Evolutionary conservation across 305 asterid species (phyloP), one percentile per base, ranked within the genome.

Genomic region (Solanum hybrid): DNA sequence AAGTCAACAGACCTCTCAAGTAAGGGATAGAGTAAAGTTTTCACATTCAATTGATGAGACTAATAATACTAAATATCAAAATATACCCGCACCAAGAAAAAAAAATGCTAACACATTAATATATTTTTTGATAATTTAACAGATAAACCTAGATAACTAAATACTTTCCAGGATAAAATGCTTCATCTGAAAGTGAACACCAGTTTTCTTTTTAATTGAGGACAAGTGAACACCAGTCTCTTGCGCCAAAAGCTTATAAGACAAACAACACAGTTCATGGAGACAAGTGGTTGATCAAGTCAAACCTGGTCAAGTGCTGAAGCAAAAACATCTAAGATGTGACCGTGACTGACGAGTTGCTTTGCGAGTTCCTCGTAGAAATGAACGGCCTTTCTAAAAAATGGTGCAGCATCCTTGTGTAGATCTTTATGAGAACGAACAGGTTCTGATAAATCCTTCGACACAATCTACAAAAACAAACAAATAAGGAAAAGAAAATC

Each of bases 301-400:
- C 91, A 92, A 88, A 97, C 99, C 99, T 96, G 99, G 93, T 96
- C 99, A 75, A 98, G 98, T 85, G 99, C 99, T 88, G 99, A 96
- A 51, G 99, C 99, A 90, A 96, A 96, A 86, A 98, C 92, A 90
- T 97, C 99, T 96, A 98, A 91, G 84, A 94, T 97, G 88, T 98
- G 99, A 87, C 98, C 98, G 92, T 96, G 98, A 89, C 92, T 94
- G 87, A 95, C 98, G 87, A 98, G 93, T 91, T 96, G 98, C 90
- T 94, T 96, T 72, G 96, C 97, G 88, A 98, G 95, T 89, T 97
- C 98, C 91, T 95, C 96, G 24, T 95, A 96, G 94, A 96, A 97
- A 76, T 92, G 93, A 87, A 96, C 95, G 32, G 99, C 94, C 91
- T 98, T 98, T 90, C 92, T 98, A 90, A 95, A 98, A 93, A 91